A percentile compares a stretch with the other conserved stretches of the same genome.
phyloP scores from a whole-genome alignment of 2,329 filamentous ascomycete species.

The Myriosclerotinia curreyana region DNA sequence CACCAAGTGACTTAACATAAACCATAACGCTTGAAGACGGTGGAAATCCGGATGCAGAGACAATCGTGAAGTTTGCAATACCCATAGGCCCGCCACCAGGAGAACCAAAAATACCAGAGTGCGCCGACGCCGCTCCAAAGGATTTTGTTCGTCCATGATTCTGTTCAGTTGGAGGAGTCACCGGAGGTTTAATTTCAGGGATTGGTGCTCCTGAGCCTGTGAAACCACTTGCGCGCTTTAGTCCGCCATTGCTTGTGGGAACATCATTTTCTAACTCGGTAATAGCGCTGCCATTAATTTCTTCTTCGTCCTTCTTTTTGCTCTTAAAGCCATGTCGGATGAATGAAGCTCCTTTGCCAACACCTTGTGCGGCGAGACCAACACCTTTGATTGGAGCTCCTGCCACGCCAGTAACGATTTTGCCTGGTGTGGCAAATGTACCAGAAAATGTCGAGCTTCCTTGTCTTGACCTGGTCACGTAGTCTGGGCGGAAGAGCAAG shows the following conservation, averaged over 20 bases:
- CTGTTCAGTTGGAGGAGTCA: conserved; percentile 34
- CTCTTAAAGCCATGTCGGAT: conserved; percentile 79
- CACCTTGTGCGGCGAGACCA: conserved; percentile 62
- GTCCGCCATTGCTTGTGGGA: conserved; percentile 35
- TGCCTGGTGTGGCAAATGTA: conserved; percentile 81
- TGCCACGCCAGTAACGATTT: conserved; percentile 76
- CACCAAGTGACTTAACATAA: conserved; percentile 61
- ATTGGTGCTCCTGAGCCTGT: conserved; percentile 15
- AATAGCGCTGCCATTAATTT: background rate
- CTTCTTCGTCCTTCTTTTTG: conserved; percentile 55
- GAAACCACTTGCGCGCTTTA: conserved; percentile 29
- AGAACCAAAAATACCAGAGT: conserved; percentile 57
- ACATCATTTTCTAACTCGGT: conserved; percentile 44
- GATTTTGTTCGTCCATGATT: conserved; percentile 51
- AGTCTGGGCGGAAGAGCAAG: conserved; percentile 88
- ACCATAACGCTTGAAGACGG: conserved; percentile 76
- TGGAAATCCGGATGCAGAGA: conserved; percentile 77
- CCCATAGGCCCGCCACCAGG: conserved; percentile 57
- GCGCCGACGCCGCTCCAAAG: conserved; percentile 62
- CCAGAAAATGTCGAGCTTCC: conserved; percentile 91
- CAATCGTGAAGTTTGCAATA: conserved; percentile 73
- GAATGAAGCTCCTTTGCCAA: conserved; percentile 88
- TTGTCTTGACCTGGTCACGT: conserved; percentile 80
- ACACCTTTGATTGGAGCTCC: conserved; percentile 94
- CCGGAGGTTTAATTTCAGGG: conserved; percentile 24